Evolutionary conservation across 2,329 filamentous ascomycete species (phyloP).

Genomic region (Gaeumannomyces sp.): DNA sequence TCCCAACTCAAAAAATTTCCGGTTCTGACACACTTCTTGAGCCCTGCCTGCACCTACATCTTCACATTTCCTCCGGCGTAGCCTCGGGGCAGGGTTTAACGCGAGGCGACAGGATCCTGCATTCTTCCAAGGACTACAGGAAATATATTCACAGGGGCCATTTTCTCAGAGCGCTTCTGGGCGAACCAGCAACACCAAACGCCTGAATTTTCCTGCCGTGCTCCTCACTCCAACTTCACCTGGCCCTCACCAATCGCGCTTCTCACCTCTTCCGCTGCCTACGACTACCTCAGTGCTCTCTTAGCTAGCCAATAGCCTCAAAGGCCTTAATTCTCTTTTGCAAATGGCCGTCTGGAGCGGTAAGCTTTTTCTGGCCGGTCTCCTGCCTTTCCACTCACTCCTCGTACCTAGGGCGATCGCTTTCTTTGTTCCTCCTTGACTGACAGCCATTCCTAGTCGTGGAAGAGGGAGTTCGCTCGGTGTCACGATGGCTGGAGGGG

Average conservation of each 20-base stretch:
- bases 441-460: background rate
- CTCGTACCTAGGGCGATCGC: too few species aligned
- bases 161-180: background rate
- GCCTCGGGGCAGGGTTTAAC: too few species aligned
- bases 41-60: background rate
- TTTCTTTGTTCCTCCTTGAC: background rate
- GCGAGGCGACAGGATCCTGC: background rate
- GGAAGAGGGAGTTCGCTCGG: background rate
- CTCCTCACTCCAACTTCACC: background rate
- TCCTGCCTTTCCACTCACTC: background rate
- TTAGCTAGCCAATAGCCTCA: background rate
- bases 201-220: background rate
- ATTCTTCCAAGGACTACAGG: background rate
- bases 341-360: background rate
- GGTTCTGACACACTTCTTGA: background rate
- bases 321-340: background rate
- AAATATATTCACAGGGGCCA: background rate
- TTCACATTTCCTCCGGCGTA: background rate
- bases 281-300: background rate
- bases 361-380: background rate
- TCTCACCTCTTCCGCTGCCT: too few species aligned
- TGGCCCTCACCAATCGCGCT: background rate
- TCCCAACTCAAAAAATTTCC: background rate
- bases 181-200: background rate
- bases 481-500: slow-evolving; percentile 29